phyloP scores from a whole-genome alignment of 768 basidiomycete species.

The Pulveroboletus sp. region DNA sequence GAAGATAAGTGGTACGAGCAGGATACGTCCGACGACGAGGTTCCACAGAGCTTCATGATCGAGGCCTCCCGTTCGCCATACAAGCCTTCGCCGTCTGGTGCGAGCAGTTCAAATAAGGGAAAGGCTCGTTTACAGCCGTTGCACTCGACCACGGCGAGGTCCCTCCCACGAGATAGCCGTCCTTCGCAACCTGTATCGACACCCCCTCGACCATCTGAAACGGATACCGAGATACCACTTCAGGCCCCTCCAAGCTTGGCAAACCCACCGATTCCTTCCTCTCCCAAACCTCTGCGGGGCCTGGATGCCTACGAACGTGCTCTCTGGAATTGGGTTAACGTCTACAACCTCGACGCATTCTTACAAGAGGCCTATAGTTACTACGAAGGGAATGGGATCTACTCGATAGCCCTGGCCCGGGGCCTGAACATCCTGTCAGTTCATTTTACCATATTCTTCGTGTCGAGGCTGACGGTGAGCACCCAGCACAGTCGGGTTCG shows the following conservation, averaged over 20 bases:
- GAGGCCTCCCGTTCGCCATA: constrained; percentile 53
- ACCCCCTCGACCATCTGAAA: constrained; percentile 64
- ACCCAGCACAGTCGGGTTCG: constrained; percentile 91
- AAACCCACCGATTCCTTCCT: too few species aligned
- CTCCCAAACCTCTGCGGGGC: constrained; percentile 55
- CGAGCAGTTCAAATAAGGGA: constrained; percentile 29
- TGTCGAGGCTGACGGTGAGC: constrained; percentile 23
- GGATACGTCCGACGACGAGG: constrained; percentile 77
- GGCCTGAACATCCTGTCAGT: constrained; percentile 94
- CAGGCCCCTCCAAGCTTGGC: constrained; percentile 21
- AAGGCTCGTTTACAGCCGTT: constrained; percentile 48
- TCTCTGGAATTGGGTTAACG: constrained; percentile 99
- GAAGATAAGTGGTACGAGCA: constrained; percentile 57
- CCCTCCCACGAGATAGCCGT: constrained; percentile 36
- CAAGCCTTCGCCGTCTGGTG: constrained; percentile 31
- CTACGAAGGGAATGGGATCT: constrained; percentile 96
- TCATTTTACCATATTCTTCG: constrained; percentile 16
- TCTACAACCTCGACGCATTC: constrained; percentile 94
- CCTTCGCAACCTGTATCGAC: constrained; percentile 41
- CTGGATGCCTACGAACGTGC: constrained; percentile 86
- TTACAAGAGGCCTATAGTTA: constrained; percentile 94
- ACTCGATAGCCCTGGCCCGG: constrained; percentile 85
- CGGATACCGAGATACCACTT: constrained; percentile 39
- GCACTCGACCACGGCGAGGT: constrained; percentile 45
- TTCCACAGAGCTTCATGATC: constrained; percentile 82